Percentiles rank a stretch among this genome's conserved stretches.
Evolutionary conservation across 352 stramenopile genomes (phyloP).

Genomic region (Aphanomyces euteiches): DNA sequence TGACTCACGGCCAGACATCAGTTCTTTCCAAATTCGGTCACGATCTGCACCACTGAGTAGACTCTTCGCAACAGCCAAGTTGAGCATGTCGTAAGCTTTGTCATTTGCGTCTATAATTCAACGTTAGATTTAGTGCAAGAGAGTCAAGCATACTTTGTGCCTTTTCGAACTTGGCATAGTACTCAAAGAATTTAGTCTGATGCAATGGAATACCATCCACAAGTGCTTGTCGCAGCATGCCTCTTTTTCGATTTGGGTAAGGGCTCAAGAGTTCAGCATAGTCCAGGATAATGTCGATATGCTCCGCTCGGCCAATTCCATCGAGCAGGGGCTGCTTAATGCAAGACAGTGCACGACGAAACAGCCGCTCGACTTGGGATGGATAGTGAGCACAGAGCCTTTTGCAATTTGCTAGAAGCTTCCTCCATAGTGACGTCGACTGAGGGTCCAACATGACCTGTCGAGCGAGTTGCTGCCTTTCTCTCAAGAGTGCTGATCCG

Average conservation of each 20-base stretch:
- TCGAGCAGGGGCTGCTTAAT: slow-evolving; percentile 6
- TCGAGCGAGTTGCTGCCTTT: slow-evolving; percentile 2
- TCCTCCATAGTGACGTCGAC: not conserved
- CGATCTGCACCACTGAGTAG: not conserved
- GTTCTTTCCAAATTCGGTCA: slow-evolving; percentile 14
- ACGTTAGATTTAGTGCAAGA: not conserved
- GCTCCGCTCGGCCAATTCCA: not conserved
- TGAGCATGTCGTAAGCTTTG: slow-evolving; percentile 16
- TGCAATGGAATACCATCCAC: not conserved
- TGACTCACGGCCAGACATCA: too few species aligned
- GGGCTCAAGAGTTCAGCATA: not conserved
- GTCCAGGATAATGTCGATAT: slow-evolving; percentile 15
- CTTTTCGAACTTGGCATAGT: slow-evolving; percentile 27
- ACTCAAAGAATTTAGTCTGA: slow-evolving; percentile 21
- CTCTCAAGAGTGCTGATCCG: slow-evolving; percentile 4
- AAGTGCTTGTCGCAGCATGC: slow-evolving; percentile 15
- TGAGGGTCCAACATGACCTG: not conserved
- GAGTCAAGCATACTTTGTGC: slow-evolving; percentile 8
- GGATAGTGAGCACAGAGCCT: not conserved
- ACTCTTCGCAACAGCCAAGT: slow-evolving; percentile 21
- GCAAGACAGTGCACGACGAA: slow-evolving; percentile 3
- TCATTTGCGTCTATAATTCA: slow-evolving; percentile 18
- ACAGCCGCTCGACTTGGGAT: slow-evolving; percentile 7
- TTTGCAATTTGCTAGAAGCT: slow-evolving; percentile 18
- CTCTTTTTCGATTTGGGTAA: slow-evolving; percentile 12